Evolutionary conservation across 1,139 yeast genomes (phyloP).

Genomic region (Taphrina confusa): DNA sequence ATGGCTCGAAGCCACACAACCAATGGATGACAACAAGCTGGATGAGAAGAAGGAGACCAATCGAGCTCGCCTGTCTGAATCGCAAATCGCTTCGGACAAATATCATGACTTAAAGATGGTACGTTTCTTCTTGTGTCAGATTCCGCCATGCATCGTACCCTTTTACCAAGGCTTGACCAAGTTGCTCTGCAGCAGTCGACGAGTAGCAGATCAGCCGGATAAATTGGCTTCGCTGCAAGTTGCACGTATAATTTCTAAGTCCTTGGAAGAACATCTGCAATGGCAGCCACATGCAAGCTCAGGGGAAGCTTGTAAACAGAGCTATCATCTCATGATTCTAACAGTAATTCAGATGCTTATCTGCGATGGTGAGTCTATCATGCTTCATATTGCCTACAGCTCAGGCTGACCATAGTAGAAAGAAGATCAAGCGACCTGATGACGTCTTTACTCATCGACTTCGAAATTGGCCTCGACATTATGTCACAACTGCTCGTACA

Average conservation of each 20-base stretch:
- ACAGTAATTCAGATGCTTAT: conserved; percentile 38
- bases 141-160: conserved; percentile 43
- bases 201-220: conserved; percentile 42
- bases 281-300: neutral
- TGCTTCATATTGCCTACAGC: too few relatives aligned
- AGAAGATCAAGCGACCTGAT: neutral
- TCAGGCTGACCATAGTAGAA: too few relatives aligned
- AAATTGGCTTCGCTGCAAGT: conserved; percentile 44
- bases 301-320: conserved; percentile 14
- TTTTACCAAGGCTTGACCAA: conserved; percentile 42
- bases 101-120: conserved; percentile 44
- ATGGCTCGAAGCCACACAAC: conserved; percentile 41
- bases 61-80: conserved; percentile 40
- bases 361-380: conserved; percentile 34
- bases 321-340: conserved; percentile 38
- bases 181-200: conserved; percentile 40
- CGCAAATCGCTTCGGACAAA: conserved; percentile 40
- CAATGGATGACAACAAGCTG: conserved; percentile 29
- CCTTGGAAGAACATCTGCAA: conserved; percentile 43
- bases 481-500: conserved; percentile 22
- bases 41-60: conserved; percentile 42
- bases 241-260: conserved; percentile 44
- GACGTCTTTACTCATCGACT: conserved; percentile 30
- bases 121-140: conserved; percentile 44
- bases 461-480: conserved; percentile 10